phyloP scores from a whole-genome alignment of 78 protist genomes.

The Dictyostelium discoideum region DNA sequence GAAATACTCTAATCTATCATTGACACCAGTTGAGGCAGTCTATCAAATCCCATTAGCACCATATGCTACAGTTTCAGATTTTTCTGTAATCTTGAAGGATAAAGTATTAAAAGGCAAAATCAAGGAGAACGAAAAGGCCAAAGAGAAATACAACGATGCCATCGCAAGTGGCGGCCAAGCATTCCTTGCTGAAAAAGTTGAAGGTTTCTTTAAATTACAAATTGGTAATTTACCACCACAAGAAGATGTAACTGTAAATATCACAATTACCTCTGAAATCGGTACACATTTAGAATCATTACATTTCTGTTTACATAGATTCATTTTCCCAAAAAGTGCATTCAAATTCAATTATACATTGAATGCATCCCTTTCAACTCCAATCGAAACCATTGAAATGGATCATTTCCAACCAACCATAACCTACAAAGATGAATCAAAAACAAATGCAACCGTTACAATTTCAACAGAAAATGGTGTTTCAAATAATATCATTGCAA shows the following conservation, averaged over 20 bases:
- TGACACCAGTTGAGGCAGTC: constrained; percentile 47
- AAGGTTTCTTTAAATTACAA: constrained; percentile 16
- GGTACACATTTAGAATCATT: constrained; percentile 30
- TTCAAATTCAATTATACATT: constrained; percentile 3
- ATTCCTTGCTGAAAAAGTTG: constrained; percentile 51
- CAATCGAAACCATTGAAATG: constrained; percentile 6
- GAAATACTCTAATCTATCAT: not conserved
- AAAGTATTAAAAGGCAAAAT: constrained; percentile 43
- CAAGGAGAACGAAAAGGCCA: constrained; percentile 46
- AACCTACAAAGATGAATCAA: not conserved
- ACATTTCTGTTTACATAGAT: constrained; percentile 46
- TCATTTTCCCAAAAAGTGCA: constrained; percentile 16
- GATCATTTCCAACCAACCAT: not conserved
- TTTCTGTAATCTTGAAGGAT: constrained; percentile 33
- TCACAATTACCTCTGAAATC: constrained; percentile 34
- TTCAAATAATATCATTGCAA: constrained; percentile 2
- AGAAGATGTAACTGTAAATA: constrained; percentile 12
- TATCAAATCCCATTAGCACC: constrained; percentile 57
- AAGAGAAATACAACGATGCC: constrained; percentile 29
- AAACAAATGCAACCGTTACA: not conserved
- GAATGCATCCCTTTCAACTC: not conserved
- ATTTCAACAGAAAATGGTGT: not conserved
- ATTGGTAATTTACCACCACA: constrained; percentile 57
- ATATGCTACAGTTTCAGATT: not conserved
- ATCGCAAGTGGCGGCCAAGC: constrained; percentile 70